Percentiles rank a stretch among this genome's conserved stretches.
Evolutionary conservation across 2,329 filamentous ascomycete species (phyloP).

Genomic region (Davidsoniella virescens): DNA sequence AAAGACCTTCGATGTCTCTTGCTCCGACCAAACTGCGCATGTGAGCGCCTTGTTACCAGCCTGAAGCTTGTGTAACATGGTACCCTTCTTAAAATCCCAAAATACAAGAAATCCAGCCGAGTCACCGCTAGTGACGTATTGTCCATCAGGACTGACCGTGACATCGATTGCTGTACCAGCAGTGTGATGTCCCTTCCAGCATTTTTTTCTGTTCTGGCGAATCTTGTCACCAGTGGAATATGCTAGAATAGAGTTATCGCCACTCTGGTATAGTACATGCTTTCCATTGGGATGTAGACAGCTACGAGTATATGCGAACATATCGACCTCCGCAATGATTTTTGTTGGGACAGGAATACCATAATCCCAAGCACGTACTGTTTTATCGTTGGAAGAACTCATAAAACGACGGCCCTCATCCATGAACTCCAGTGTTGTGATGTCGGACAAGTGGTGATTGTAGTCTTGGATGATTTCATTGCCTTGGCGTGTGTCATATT

Average conservation of each 20-base stretch:
- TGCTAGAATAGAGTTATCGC: slow-evolving; percentile 92
- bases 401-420: slow-evolving; percentile 92
- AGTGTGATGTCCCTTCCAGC: slow-evolving; percentile 89
- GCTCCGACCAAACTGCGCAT: slow-evolving; percentile 90
- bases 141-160: slow-evolving; percentile 75
- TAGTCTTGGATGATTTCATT: slow-evolving; percentile 87
- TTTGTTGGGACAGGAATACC: slow-evolving; percentile 97
- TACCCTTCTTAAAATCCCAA: slow-evolving; percentile 99
- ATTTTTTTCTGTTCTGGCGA: slow-evolving; percentile 93
- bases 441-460: slow-evolving; percentile 90
- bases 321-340: slow-evolving; percentile 92
- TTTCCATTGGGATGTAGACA: slow-evolving; percentile 77
- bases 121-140: slow-evolving; percentile 78
- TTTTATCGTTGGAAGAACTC: slow-evolving; percentile 95
- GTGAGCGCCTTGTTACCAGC: slow-evolving; percentile 69
- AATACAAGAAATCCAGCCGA: slow-evolving; percentile 81
- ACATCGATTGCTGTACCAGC: slow-evolving; percentile 87
- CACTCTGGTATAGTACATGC: slow-evolving; percentile 83
- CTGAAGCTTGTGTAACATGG: slow-evolving; percentile 94
- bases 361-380: slow-evolving; percentile 92
- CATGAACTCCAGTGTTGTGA: slow-evolving; percentile 95
- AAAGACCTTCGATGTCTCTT: slow-evolving; percentile 86
- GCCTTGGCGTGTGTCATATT: slow-evolving; percentile 72
- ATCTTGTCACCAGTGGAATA: slow-evolving; percentile 93
- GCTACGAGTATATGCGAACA: slow-evolving; percentile 88